These are phyloP conservation scores for Omphalotus guepiniiformis DNA, from an alignment of 768 basidiomycete genomes.

Conservation along the genomic window DNA sequence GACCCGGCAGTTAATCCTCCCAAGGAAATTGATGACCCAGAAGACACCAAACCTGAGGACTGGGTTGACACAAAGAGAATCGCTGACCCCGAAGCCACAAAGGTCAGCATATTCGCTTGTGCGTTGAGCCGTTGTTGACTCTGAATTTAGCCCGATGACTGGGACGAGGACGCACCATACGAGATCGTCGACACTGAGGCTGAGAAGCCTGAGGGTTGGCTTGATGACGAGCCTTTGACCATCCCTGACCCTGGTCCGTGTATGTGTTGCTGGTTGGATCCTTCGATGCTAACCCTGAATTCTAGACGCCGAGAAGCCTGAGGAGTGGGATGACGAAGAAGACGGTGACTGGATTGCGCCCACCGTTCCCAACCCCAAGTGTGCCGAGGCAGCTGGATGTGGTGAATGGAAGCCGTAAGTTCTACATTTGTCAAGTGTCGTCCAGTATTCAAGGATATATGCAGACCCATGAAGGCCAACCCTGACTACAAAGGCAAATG, in stretches of 20 bases:
- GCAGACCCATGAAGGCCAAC: conserved; percentile 82
- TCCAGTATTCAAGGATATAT: neutral
- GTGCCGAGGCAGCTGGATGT: conserved; percentile 86
- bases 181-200: conserved; percentile 88
- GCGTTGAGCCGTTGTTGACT: neutral
- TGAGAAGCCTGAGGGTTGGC: conserved; percentile 91
- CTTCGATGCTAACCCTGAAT: conserved; percentile 2
- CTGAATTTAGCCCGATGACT: conserved; percentile 72
- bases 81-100: conserved; percentile 75
- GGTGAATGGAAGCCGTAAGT: conserved; percentile 87
- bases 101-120: conserved; percentile 40
- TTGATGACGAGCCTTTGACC: conserved; percentile 76
- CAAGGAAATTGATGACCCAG: conserved; percentile 89
- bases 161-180: conserved; percentile 96
- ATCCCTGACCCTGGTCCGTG: conserved; percentile 85
- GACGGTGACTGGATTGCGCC: conserved; percentile 99
- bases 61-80: conserved; percentile 95
- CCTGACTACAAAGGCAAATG: conserved; percentile 98
- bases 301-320: conserved; percentile 85
- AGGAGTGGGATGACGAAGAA: conserved; percentile 99
- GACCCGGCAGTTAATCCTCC: conserved; percentile 89
- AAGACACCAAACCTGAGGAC: conserved; percentile 83
- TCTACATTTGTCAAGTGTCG: neutral
- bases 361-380: conserved; percentile 84
- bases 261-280: neutral